Conservation (phyloP, 768 basidiomycete species). For the Hygrophorus russula region DNA sequence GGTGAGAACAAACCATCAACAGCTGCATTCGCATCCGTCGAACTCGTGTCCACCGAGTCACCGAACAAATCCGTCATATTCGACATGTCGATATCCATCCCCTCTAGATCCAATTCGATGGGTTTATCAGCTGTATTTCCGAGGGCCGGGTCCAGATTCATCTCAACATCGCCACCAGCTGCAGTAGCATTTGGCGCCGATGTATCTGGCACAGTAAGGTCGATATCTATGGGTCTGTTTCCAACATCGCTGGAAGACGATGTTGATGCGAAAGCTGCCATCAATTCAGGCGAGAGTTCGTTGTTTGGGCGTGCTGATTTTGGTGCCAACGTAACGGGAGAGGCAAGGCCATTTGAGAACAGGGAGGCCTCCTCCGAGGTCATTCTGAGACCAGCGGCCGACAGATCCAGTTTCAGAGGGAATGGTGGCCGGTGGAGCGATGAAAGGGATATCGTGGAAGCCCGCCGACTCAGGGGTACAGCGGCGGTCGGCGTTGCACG, state of each 20-base stretch:
- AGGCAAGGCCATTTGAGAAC: conserved; percentile 52
- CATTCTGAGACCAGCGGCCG: conserved; percentile 54
- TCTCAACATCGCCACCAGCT: conserved; percentile 15
- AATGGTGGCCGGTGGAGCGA: conserved; percentile 63
- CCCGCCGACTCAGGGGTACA: conserved; percentile 37
- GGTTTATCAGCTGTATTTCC: conserved; percentile 72
- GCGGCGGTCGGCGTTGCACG: conserved; percentile 17
- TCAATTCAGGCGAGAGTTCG: conserved; percentile 52
- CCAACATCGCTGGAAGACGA: conserved; percentile 12
- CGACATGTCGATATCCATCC: conserved; percentile 54
- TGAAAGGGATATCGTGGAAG: conserved; percentile 70
- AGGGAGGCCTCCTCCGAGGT: conserved; percentile 50
- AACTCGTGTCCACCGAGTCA: conserved; percentile 25
- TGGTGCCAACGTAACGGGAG: conserved; percentile 75
- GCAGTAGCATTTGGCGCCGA: neutral
- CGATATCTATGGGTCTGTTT: conserved; percentile 37
- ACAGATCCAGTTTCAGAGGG: conserved; percentile 73
- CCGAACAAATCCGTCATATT: conserved; percentile 46
- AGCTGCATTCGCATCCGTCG: conserved; percentile 21
- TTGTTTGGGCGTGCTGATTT: conserved; percentile 59
- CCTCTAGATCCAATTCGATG: conserved; percentile 68
- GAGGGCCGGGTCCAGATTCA: conserved; percentile 22
- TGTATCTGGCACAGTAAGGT: conserved; percentile 38
- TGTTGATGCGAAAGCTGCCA: conserved; percentile 47
- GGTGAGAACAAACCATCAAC: conserved; percentile 47